phyloP scores from a whole-genome alignment of 306 rosid genomes.

The Dryas octopetala region DNA sequence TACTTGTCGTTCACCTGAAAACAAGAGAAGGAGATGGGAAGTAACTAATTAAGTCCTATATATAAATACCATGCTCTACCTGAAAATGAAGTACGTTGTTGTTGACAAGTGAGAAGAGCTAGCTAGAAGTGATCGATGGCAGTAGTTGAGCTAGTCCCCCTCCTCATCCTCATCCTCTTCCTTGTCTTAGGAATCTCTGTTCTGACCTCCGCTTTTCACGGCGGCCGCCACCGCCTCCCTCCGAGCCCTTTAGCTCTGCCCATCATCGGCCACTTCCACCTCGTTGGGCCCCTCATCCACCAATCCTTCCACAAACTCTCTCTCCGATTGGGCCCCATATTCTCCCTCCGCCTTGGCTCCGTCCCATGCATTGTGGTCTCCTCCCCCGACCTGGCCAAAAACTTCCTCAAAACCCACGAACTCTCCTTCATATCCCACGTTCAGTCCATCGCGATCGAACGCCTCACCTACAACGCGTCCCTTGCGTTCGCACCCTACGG shows the following conservation, averaged over 20 bases:
- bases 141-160: neutral
- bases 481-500: slow-evolving; percentile 39
- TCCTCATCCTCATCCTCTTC: neutral
- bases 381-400: slow-evolving; percentile 34
- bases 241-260: slow-evolving; percentile 37
- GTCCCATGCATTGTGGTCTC: slow-evolving; percentile 21
- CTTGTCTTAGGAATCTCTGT: neutral
- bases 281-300: slow-evolving; percentile 34
- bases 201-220: neutral
- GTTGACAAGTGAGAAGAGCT: too few relatives aligned
- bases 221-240: slow-evolving; percentile 22
- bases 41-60: too few relatives aligned
- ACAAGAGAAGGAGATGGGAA: too few relatives aligned
- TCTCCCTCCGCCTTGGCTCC: slow-evolving; percentile 36
- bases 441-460: slow-evolving; percentile 18
- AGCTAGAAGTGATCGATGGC: neutral
- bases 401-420: slow-evolving; percentile 44
- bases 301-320: slow-evolving; percentile 32
- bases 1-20: too few relatives aligned
- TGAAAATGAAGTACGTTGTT: too few relatives aligned
- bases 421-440: slow-evolving; percentile 18
- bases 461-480: slow-evolving; percentile 32
- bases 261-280: slow-evolving; percentile 17
- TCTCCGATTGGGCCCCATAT: slow-evolving; percentile 31
- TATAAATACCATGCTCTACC: too few relatives aligned